These are phyloP conservation scores for Polyporus arcularius DNA, from an alignment of 768 basidiomycete species.

Conservation along the genomic window DNA sequence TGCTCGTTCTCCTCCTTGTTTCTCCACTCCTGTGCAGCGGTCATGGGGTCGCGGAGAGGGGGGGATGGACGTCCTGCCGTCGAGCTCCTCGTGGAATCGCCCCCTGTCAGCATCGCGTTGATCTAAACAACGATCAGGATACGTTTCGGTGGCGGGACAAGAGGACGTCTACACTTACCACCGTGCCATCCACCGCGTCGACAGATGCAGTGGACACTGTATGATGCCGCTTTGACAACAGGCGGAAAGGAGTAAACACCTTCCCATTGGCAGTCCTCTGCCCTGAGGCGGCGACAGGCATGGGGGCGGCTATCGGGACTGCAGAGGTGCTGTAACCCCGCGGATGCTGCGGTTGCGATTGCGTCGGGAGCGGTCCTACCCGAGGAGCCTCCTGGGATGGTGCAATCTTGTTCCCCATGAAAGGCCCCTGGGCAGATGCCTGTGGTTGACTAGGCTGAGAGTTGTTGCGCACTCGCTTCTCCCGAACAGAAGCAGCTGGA, in stretches of 20 bases:
- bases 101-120: slow-evolving; percentile 75
- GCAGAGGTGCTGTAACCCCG: slow-evolving; percentile 21
- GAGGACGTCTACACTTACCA: slow-evolving; percentile 47
- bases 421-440: not conserved
- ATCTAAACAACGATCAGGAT: slow-evolving; percentile 38
- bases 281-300: slow-evolving; percentile 23
- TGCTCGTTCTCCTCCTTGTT: slow-evolving; percentile 59
- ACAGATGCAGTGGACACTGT: slow-evolving; percentile 74
- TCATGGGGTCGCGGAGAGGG: slow-evolving; percentile 60
- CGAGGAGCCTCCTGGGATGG: slow-evolving; percentile 7
- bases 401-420: not conserved
- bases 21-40: slow-evolving; percentile 72
- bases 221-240: slow-evolving; percentile 61
- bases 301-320: slow-evolving; percentile 31
- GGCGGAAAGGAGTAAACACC: slow-evolving; percentile 64
- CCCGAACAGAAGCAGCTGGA: slow-evolving; percentile 5
- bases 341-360: slow-evolving; percentile 14
- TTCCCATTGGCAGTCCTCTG: slow-evolving; percentile 43
- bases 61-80: slow-evolving; percentile 57
- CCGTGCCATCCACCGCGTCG: slow-evolving; percentile 79
- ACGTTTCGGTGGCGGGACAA: not conserved
- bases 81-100: slow-evolving; percentile 65
- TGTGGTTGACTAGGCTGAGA: slow-evolving; percentile 15
- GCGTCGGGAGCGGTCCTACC: slow-evolving; percentile 6
- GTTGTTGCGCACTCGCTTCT: slow-evolving; percentile 12